Conservation (phyloP, 306 rosid genomes). For the Cicer bijugum region DNA sequence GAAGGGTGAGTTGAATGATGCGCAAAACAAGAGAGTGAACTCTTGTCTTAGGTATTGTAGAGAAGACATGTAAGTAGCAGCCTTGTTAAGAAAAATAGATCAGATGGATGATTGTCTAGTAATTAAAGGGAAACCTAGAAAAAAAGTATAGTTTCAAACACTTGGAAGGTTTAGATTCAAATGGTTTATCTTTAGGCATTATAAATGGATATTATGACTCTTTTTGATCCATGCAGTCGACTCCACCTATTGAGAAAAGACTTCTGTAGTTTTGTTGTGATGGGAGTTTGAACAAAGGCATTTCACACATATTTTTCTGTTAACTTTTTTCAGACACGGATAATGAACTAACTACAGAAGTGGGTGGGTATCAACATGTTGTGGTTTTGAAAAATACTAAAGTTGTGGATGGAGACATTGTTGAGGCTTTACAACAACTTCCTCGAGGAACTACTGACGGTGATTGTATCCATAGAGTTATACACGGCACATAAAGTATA, state of each 20-base stretch:
- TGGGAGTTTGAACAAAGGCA: constrained; percentile 22
- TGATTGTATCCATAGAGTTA: constrained; percentile 77
- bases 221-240: not conserved
- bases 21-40: not conserved
- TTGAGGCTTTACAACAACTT: constrained; percentile 68
- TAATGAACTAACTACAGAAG: constrained; percentile 79
- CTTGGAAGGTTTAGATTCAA: not conserved
- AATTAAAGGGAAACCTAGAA: not conserved
- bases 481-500: not conserved
- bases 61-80: constrained; percentile 1
- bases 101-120: constrained; percentile 18
- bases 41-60: constrained; percentile 3
- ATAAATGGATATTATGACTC: constrained; percentile 1
- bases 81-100: not conserved
- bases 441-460: constrained; percentile 77
- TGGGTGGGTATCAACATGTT: constrained; percentile 90
- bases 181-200: constrained; percentile 12
- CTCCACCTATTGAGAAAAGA: not conserved
- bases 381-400: constrained; percentile 65
- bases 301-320: constrained; percentile 40
- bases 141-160: not conserved
- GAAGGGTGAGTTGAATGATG: not conserved
- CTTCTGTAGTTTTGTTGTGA: not conserved
- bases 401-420: constrained; percentile 81
- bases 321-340: constrained; percentile 64